Conservation (phyloP, 1,284 basidiomycete genomes). For the Entoloma clypeatum region DNA sequence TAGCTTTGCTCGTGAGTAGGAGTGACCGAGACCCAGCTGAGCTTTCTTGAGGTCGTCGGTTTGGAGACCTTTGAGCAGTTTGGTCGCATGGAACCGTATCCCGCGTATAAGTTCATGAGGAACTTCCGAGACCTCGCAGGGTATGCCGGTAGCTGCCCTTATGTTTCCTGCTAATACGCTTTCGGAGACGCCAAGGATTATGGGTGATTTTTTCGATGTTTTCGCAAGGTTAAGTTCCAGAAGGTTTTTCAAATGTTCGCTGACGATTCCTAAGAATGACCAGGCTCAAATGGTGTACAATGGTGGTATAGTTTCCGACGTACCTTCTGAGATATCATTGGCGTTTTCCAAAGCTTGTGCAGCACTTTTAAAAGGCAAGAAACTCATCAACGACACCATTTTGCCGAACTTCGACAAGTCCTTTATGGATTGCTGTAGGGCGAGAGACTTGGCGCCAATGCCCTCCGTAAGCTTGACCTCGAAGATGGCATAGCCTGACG, state of each 20-base stretch:
- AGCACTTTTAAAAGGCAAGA: constrained; percentile 93
- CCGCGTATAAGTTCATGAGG: constrained; percentile 91
- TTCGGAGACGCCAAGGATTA: constrained; percentile 86
- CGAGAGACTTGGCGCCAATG: constrained; percentile 79
- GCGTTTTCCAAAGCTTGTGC: constrained; percentile 96
- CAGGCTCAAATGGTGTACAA: not conserved
- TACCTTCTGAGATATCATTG: constrained; percentile 96
- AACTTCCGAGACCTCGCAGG: constrained; percentile 86
- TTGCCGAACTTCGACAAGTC: constrained; percentile 91
- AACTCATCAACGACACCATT: constrained; percentile 91
- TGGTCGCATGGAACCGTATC: constrained; percentile 88
- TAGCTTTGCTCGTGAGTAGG: constrained; percentile 96
- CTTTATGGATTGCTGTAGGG: constrained; percentile 82
- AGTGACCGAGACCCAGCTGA: constrained; percentile 96
- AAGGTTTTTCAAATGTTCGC: constrained; percentile 83
- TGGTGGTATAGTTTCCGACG: constrained; percentile 4
- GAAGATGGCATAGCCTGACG: constrained; percentile 95
- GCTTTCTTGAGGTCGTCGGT: constrained; percentile 89
- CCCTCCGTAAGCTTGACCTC: constrained; percentile 88
- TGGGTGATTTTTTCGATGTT: constrained; percentile 75
- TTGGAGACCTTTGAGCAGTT: constrained; percentile 87
- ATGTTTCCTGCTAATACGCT: constrained; percentile 78
- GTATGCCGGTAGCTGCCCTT: constrained; percentile 72
- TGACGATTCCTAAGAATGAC: constrained; percentile 65
- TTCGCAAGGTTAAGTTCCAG: constrained; percentile 88